Evolutionary conservation across 2,329 filamentous ascomycete genomes (phyloP).

Genomic region (Penicillium sp.): DNA sequence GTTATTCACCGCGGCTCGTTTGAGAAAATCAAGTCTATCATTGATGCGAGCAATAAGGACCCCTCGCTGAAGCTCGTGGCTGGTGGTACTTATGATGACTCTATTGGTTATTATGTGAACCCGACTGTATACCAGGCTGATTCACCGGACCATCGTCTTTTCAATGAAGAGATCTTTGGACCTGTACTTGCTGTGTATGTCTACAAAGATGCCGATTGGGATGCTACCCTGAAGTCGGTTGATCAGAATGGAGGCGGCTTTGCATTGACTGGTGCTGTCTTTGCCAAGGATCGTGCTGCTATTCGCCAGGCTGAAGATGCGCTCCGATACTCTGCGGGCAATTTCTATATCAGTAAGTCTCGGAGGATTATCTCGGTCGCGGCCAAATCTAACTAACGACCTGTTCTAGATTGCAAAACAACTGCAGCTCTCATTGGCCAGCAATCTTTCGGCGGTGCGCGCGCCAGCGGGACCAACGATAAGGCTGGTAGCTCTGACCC

Average conservation of each 20-base stretch:
- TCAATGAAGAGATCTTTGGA: constrained; percentile 75
- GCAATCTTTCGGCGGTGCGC: constrained; percentile 66
- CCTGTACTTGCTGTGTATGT: constrained; percentile 69
- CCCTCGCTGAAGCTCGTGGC: constrained; percentile 64
- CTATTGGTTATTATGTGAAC: constrained; percentile 73
- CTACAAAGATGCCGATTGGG: constrained; percentile 69
- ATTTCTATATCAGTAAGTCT: constrained; percentile 42
- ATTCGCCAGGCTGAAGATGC: constrained; percentile 37
- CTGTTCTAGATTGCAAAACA: constrained; percentile 40
- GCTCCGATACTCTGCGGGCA: constrained; percentile 40
- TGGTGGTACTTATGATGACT: constrained; percentile 71
- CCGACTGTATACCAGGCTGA: constrained; percentile 74
- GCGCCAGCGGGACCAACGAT: constrained; percentile 69
- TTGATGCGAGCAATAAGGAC: constrained; percentile 73
- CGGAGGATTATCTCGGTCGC: neutral
- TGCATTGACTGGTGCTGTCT: constrained; percentile 40
- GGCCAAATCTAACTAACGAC: neutral
- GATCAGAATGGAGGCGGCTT: constrained; percentile 35
- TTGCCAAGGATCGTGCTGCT: constrained; percentile 38
- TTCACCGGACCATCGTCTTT: constrained; percentile 65
- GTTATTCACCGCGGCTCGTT: constrained; percentile 78
- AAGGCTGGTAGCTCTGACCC: constrained; percentile 63
- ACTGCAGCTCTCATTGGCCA: constrained; percentile 70
- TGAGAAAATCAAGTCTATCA: constrained; percentile 69
- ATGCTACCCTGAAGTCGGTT: constrained; percentile 49